These are phyloP conservation scores for Fusarium lateritium DNA, from an alignment of 2,329 filamentous ascomycete genomes.

Conservation along the genomic window DNA sequence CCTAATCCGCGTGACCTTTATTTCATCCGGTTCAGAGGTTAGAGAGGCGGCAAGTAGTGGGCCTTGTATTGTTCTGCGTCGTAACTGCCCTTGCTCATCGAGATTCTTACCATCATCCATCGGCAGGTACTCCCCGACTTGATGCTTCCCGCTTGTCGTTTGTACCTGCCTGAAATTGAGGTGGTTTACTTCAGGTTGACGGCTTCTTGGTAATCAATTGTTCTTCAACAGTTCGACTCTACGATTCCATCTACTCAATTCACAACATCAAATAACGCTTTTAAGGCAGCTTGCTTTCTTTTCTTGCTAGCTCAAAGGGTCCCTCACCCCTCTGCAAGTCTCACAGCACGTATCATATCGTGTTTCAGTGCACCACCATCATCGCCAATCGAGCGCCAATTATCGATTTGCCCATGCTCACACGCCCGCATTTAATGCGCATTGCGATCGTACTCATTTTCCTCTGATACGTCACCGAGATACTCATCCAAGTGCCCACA, in stretches of 20 bases:
- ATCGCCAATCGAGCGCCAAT: constrained; percentile 16
- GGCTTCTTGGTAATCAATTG: constrained; percentile 2
- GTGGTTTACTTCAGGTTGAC: not conserved
- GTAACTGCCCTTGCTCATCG: constrained; percentile 18
- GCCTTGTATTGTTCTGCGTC: not conserved
- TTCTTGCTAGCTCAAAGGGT: not conserved
- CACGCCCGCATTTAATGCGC: not conserved
- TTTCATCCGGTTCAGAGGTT: not conserved
- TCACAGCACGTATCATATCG: constrained; percentile 26
- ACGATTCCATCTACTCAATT: not conserved
- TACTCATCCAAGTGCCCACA: not conserved
- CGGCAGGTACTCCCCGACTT: not conserved
- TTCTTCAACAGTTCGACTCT: not conserved
- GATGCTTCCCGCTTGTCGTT: not conserved
- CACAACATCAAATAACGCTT: not conserved
- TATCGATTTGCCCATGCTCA: constrained; percentile 6
- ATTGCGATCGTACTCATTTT: not conserved
- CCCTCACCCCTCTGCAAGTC: constrained; percentile 15
- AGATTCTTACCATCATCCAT: constrained; percentile 17
- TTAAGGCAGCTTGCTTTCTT: not conserved
- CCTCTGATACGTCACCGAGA: not conserved
- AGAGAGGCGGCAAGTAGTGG: not conserved
- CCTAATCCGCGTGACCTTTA: constrained; percentile 5
- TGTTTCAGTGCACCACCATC: constrained; percentile 32
- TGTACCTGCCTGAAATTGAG: not conserved